Conservation (phyloP, 352 stramenopile genomes). For the Phytophthora citricola region DNA sequence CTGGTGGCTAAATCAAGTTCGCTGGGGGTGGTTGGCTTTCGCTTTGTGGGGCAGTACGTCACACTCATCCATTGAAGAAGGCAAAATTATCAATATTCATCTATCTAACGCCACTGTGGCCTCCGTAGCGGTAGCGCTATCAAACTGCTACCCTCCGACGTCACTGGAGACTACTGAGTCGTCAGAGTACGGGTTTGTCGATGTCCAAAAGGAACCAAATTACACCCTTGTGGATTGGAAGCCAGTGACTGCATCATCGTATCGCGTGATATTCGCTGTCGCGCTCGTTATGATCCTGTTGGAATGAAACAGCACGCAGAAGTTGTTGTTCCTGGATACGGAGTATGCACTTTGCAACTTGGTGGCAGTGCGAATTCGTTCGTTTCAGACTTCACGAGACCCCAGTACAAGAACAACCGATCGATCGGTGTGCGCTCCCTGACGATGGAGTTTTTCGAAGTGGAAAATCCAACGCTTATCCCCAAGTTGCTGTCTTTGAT, state of each 20-base stretch:
- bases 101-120: conserved; percentile 1
- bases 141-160: conserved; percentile 15
- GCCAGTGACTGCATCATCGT: neutral
- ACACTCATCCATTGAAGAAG: conserved; percentile 2
- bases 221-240: conserved; percentile 2
- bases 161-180: neutral
- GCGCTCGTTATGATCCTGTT: conserved; percentile 1
- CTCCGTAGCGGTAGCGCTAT: conserved; percentile 1
- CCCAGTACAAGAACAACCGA: neutral
- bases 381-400: neutral
- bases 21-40: conserved; percentile 20
- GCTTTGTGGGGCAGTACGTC: conserved; percentile 16
- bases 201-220: conserved; percentile 10
- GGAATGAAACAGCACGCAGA: neutral
- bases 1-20: conserved; percentile 11
- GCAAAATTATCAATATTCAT: conserved; percentile 18
- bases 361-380: neutral
- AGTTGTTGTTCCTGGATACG: conserved; percentile 5
- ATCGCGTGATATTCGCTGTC: neutral
- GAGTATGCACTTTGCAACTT: conserved; percentile 3
- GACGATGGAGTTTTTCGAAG: conserved; percentile 12
- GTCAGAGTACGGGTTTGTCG: conserved; percentile 3
- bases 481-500: conserved; percentile 6
- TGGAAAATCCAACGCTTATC: conserved; percentile 7
- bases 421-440: neutral